Conservation (phyloP, 805 yeast genomes). For the Candida anglica region DNA sequence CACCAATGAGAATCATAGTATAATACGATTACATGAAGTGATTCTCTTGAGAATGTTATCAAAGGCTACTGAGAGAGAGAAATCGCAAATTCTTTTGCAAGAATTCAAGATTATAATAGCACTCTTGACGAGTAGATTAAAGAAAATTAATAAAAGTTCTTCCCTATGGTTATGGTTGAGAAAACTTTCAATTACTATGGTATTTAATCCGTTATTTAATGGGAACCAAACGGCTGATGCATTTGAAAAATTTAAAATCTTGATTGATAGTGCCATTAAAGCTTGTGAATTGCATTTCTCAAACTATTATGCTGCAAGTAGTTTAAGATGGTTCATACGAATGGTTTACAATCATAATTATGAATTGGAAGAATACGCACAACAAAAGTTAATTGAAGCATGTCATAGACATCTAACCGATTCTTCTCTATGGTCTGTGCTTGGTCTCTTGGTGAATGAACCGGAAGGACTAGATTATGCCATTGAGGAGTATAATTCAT, state of each 20-base stretch:
- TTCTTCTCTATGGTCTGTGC: slow-evolving; percentile 19
- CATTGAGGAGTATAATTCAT: slow-evolving; percentile 8
- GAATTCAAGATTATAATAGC: slow-evolving; percentile 31
- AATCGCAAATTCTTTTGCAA: slow-evolving; percentile 4
- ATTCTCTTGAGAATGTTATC: slow-evolving; percentile 11
- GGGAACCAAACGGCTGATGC: background rate
- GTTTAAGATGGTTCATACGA: slow-evolving; percentile 25
- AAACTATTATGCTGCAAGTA: slow-evolving; percentile 35
- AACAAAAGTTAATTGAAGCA: slow-evolving; percentile 2
- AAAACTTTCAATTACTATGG: slow-evolving; percentile 14
- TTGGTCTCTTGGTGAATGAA: slow-evolving; percentile 7
- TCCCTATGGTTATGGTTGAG: slow-evolving; percentile 33
- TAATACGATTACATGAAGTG: slow-evolving; percentile 24
- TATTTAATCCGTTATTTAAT: slow-evolving; percentile 5
- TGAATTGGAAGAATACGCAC: too few species aligned
- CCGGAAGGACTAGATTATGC: slow-evolving; percentile 1
- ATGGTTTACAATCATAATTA: too few species aligned
- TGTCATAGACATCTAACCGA: slow-evolving; percentile 16
- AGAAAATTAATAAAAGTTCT: slow-evolving; percentile 37
- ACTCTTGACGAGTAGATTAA: slow-evolving; percentile 22
- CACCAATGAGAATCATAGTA: slow-evolving; percentile 35
- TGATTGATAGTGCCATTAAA: slow-evolving; percentile 15
- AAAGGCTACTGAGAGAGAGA: slow-evolving; percentile 4
- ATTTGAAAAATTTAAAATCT: background rate
- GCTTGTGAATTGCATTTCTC: slow-evolving; percentile 34